A percentile compares a stretch with the other conserved stretches of the same genome.
Conservation (phyloP, 1,284 basidiomycete species). For the Sphaerobolus stellatus region DNA sequence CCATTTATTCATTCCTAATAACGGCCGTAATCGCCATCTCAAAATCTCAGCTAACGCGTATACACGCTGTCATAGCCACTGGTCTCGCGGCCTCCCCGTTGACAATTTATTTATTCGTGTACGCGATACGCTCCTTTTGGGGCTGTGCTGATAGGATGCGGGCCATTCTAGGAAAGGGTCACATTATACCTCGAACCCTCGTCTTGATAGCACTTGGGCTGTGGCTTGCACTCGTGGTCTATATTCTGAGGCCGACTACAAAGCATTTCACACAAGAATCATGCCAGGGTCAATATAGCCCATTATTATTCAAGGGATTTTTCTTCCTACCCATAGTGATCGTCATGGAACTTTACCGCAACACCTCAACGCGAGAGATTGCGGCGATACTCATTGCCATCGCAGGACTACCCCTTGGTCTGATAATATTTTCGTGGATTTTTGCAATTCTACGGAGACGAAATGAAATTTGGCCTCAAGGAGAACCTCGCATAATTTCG, state of each 20-base stretch:
- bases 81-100: neutral
- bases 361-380: neutral
- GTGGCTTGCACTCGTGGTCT: neutral
- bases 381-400: neutral
- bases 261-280: neutral
- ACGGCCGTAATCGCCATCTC: slow-evolving; percentile 11
- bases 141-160: neutral
- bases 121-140: neutral
- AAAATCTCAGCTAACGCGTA: slow-evolving; percentile 5
- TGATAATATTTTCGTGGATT: neutral
- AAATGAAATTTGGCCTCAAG: neutral
- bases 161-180: neutral
- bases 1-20: slow-evolving; percentile 7
- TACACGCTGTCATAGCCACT: slow-evolving; percentile 11
- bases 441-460: neutral
- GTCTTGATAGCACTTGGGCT: neutral
- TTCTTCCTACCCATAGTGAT: neutral
- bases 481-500: too few relatives aligned
- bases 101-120: neutral
- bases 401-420: neutral
- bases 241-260: neutral
- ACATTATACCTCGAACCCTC: neutral
- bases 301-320: neutral
- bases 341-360: neutral
- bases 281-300: neutral